Base-by-base conservation (phyloP, 2,329 filamentous ascomycete species). In the Cladophialophora carrionii region DNA sequence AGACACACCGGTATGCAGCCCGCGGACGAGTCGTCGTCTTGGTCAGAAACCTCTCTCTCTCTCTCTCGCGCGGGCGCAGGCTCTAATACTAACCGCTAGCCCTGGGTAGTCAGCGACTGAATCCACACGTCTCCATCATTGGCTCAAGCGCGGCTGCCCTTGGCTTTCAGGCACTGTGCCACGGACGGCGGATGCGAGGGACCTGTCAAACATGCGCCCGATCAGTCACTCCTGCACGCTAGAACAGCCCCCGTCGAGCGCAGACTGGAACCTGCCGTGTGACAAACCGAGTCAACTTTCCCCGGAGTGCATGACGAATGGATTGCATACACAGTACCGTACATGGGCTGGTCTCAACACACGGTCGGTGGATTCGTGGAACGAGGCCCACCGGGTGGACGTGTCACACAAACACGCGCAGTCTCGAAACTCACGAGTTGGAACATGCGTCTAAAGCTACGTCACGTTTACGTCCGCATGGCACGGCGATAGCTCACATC, bases 331-430 rank as follows among this genome's bases (percentile, higher is more conserved):
- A 32, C 31, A 20, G 26, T 17, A 20, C 29, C 20, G 10, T 49
- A 8, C 4, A 48, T 37, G n/a, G n/a, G n/a, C 43, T 17, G 4
- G 49, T 53, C 24, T 53, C 49, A 53, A 53, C 22, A 26, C 14
- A 14, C 14, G 51, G 51, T 24, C 1, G 20, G 46, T 49, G 8
- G 51, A 17, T 7, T 32, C 49, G 49, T 53, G 49, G 14, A 29
- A n/a, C 51, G 2, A 32, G 51, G 26, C 51, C 51, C 52, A 32
- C 52, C 32, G 7, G 20, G 4, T 10, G 46, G 57, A 60, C 48
- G 32, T 49, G 57, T 60, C 57, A 60, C 57, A 60, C 57, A 60
- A 51, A 60, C 56, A 60, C 31, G 46, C 46, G 57, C 46, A 29
- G 57, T 60, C 34, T 60, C 52, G 31, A 60, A 32, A 14, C n/a